Evolutionary conservation across 306 rosid genomes (phyloP), one percentile per base, ranked within the genome.

Genomic region (Senna siamea): DNA sequence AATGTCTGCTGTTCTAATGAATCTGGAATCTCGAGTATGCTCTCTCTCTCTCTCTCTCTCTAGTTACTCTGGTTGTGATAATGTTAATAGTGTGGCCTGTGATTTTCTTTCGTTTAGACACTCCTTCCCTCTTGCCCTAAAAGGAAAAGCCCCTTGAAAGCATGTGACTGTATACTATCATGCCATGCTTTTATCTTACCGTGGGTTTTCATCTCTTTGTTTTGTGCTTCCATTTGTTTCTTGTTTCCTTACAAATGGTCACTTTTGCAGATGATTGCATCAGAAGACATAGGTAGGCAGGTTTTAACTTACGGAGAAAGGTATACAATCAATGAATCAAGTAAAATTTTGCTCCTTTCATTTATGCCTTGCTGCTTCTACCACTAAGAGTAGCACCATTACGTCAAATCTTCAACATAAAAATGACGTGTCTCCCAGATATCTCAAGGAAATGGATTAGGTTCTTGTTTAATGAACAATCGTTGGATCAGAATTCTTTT

Each of bases 211-310:
- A 10, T 73, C 38, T 32, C 43, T 17, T 30, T 47, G 7, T 30
- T 5, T 17, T 34, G 37, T 38, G 30, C 6, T 11, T 63, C 53
- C 48, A 30, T 50, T n/a, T 61, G 30, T 17, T 52, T 66, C 46
- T 47, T 30, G n/a, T 44, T 23, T 58, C 6, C 46, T 63, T 41
- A 74, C 40, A 40, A 17, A 46, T 35, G 3, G n/a, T 58, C 40
- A 9, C 61, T 50, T 66, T 47, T 80, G 81, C 85, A 95, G 98
- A 86, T 87, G 91, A 89, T 95, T 70, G 92, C 87, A 9, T 90
- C 99, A 2, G 99, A 95, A 73, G 99, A 95, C 79, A 90, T 95
- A 4, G 99, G 99, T 22, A 86, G 99, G 75, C 99, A 95, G 85
- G 77, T 95, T 86, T 87, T 92, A 89, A 95, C 99, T 30, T 92